Evolutionary conservation across 352 stramenopile species (phyloP), one percentile per base, ranked within the genome.

Genomic region (Albugo laibachii): DNA sequence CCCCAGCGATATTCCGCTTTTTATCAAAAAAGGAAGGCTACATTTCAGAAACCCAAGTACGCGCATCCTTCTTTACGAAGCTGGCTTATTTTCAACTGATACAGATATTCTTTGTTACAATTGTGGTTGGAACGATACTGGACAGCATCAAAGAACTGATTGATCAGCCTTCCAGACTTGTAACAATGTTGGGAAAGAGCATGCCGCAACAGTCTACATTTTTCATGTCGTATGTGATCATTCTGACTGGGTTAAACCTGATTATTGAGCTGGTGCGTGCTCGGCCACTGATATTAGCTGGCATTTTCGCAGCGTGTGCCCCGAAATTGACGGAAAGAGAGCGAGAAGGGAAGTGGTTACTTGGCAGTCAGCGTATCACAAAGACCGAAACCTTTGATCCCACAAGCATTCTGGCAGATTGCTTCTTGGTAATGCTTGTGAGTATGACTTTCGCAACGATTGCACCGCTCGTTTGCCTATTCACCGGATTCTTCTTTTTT

Each of bases 51-150:
- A 75, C 73, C 20, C 65, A 81, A 41, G 65, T 87, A 13, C 61
- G 79, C 45, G 71, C 71, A 13, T 78, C 62, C 44, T 63, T 75
- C 12, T 87, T 87, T 50, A 65, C 65, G 13, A 87, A 87, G 56
- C 56, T 87, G 2, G 72, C 64, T 52, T 77, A 72, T 52, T 83
- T 81, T 47, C 74, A 87, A 53, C 59, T 80, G 21, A 74, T 87
- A 50, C 71, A 84, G 54, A 80, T 82, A 62, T 87, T 87, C 40
- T 87, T 87, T 48, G 71, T 87, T 24, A 74, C 74, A 21, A 66
- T 65, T 15, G 58, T 87, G 10, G 69, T 67, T 5, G 74, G 74
- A 2, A 81, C 74, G 13, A 60, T 81, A 37, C 64, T 83, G 39
- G 62, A 57, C 27, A 60, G 76, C 42, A 61, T 83, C 18, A 63